Conservation (phyloP, 495 filamentous ascomycete species). For the Aspergillus indologenus region DNA sequence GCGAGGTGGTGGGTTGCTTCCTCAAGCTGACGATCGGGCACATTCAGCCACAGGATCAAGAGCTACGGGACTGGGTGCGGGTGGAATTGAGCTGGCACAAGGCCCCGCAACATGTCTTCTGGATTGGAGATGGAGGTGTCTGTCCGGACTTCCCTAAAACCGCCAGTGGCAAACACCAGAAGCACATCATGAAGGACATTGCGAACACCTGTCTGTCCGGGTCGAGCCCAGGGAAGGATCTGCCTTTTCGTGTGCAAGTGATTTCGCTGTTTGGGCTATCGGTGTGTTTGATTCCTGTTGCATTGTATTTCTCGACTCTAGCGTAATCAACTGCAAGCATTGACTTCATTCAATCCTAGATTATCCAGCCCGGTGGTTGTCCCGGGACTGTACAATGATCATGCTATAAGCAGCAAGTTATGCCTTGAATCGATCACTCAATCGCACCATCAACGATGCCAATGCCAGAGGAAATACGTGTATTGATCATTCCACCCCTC, state of each 20-base stretch:
- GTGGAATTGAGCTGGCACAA: not conserved
- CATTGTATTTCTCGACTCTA: not conserved
- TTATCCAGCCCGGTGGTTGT: too few relatives aligned
- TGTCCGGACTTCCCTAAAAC: not conserved
- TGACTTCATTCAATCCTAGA: too few relatives aligned
- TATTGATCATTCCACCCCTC: too few relatives aligned
- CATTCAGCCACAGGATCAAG: not conserved
- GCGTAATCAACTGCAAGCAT: not conserved
- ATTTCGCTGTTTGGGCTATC: not conserved
- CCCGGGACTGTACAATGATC: too few relatives aligned
- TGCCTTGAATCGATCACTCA: too few relatives aligned
- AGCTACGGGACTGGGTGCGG: not conserved
- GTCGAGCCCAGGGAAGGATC: not conserved
- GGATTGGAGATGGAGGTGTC: not conserved
- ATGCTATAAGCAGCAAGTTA: too few relatives aligned
- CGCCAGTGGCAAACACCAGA: slow-evolving; percentile 2
- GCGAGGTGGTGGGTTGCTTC: slow-evolving; percentile 14
- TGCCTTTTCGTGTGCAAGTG: not conserved
- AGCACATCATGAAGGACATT: not conserved
- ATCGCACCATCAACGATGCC: too few relatives aligned
- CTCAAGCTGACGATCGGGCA: not conserved
- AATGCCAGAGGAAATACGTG: too few relatives aligned
- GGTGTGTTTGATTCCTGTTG: not conserved
- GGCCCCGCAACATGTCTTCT: not conserved
- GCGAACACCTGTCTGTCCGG: not conserved